Conservation (phyloP, 2,329 filamentous ascomycete genomes). For the Lecanicillium sp. region DNA sequence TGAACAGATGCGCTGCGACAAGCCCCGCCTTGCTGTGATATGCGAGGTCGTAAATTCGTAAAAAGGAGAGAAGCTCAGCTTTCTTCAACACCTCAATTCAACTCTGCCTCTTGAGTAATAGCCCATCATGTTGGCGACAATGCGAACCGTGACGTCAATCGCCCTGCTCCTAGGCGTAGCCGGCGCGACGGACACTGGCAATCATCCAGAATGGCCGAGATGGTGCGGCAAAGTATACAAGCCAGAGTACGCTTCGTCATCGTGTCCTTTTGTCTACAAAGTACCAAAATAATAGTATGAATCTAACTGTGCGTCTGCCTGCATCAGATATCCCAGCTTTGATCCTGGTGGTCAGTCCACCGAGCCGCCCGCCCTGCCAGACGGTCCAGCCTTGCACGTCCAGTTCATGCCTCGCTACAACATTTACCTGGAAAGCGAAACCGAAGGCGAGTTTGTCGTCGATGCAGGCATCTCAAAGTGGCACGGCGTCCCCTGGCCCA, state of each 20-base stretch:
- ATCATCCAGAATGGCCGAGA: constrained; percentile 33
- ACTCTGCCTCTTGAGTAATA: too few species aligned
- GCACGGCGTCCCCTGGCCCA: constrained; percentile 28
- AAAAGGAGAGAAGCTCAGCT: too few species aligned
- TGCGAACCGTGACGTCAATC: neutral
- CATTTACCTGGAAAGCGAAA: constrained; percentile 36
- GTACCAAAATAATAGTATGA: neutral
- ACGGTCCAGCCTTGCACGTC: constrained; percentile 29
- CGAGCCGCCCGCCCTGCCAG: constrained; percentile 22
- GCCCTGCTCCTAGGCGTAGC: neutral
- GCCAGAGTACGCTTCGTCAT: constrained; percentile 21
- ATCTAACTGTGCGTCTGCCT: neutral
- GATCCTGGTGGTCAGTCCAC: constrained; percentile 35
- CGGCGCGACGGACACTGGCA: constrained; percentile 24
- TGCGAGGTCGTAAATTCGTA: too few species aligned
- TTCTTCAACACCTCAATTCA: too few species aligned
- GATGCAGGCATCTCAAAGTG: constrained; percentile 33
- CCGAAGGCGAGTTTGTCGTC: constrained; percentile 33
- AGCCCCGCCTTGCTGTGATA: too few species aligned
- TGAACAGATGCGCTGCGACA: too few species aligned
- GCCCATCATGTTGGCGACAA: neutral
- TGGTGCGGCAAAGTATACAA: constrained; percentile 43
- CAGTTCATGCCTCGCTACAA: constrained; percentile 38
- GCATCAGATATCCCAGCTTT: constrained; percentile 28
- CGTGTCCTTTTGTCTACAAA: neutral